These are phyloP conservation scores for grape (Vitis vinifera) DNA, from an alignment of 164 flowering plant genomes.

Conservation along the genomic window DNA sequence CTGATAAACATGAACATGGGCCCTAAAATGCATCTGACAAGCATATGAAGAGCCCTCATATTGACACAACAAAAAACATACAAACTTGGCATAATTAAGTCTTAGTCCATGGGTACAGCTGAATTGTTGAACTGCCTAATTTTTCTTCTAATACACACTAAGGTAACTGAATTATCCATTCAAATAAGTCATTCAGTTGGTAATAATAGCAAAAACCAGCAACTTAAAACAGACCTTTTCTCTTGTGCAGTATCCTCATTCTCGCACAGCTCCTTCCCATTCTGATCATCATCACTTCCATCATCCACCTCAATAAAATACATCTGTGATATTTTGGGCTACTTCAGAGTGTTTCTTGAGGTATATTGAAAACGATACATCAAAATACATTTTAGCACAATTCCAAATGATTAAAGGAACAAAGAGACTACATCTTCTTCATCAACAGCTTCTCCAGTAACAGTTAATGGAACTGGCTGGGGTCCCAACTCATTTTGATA, in stretches of 20 bases:
- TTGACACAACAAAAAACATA: too few relatives aligned
- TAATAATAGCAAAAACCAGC: neutral
- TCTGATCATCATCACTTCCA: slow-evolving; percentile 48
- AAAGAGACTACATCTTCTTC: slow-evolving; percentile 80
- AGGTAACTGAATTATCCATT: neutral
- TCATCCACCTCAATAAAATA: slow-evolving; percentile 70
- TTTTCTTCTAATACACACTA: too few relatives aligned
- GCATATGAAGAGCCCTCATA: too few relatives aligned
- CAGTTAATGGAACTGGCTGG: slow-evolving; percentile 79
- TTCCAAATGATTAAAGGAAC: slow-evolving; percentile 5
- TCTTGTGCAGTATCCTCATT: slow-evolving; percentile 34
- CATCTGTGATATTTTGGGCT: slow-evolving; percentile 37
- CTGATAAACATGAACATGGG: too few relatives aligned
- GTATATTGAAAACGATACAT: too few relatives aligned
- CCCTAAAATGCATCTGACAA: too few relatives aligned
- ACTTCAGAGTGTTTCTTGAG: too few relatives aligned
- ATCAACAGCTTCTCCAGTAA: slow-evolving; percentile 55
- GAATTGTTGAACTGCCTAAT: too few relatives aligned
- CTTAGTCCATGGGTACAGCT: too few relatives aligned
- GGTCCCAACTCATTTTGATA: slow-evolving; percentile 82
- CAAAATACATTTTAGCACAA: neutral
- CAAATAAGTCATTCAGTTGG: neutral
- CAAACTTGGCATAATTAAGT: too few relatives aligned
- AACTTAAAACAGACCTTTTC: slow-evolving; percentile 42
- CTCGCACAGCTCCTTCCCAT: slow-evolving; percentile 33